Evolutionary conservation across 345 rosid species (phyloP), one percentile per base, ranked within the genome.

Genomic region (Bruguiera gymnorhiza): DNA sequence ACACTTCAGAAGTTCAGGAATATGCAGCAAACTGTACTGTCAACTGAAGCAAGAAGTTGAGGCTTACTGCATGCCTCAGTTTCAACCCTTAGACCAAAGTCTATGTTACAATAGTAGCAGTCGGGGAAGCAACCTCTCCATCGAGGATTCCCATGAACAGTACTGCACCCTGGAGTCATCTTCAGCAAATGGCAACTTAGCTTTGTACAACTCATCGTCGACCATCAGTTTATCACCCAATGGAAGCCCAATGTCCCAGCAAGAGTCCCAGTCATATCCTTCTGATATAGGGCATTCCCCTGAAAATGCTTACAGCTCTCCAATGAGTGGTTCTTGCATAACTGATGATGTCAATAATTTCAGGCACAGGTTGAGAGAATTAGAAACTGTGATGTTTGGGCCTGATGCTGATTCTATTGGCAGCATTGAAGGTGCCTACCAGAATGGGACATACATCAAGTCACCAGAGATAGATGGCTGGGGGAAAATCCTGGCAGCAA

Each of bases 341-440:
- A 91, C 96, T 1, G 88, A 91, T 34, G 94, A 89, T 61, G 86
- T 74, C 30, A 82, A 72, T 68, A 87, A 89, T 61, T 79, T 87
- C 18, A 80, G 58, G 82, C 83, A 82, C 77, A 93, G 89, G 91
- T 79, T 93, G 76, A 86, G 79, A 71, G 97, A 93, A 67, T 65
- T 93, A 23, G 97, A 93, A 75, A 84, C 84, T 10, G 93, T 73
- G 60, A 91, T 93, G 97, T 75, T 93, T 72, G 98, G 94, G 39
- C 91, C 97, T 5, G 98, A 93, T 75, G 81, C 86, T 48, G 87
- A 84, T 70, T 68, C 82, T 56, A 72, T 80, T 46, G 83, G 81
- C 65, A 74, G 81, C 63, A 74, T 78, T 56, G 78, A 83, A 56
- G 83, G 80, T 71, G 63, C 55, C 62, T 50, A 77, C 21, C 78